Conservation (phyloP, 1,284 basidiomycete species). For the Leucoagaricus sp. region DNA sequence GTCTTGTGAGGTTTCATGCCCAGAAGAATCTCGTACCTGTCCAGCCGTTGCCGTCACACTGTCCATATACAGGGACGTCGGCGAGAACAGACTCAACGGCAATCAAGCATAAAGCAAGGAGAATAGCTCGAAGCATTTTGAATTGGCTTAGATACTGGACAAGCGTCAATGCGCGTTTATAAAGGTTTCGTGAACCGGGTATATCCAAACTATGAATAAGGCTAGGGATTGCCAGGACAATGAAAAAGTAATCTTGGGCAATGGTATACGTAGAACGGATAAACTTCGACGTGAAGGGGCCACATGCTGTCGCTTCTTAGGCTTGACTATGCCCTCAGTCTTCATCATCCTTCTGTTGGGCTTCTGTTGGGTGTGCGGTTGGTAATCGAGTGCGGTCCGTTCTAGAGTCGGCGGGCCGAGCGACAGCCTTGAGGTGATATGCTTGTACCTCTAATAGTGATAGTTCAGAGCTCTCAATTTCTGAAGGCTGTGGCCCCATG, state of each 20-base stretch:
- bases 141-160: not conserved
- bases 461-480: not conserved
- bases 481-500: not conserved
- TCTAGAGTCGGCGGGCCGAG: not conserved
- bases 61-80: conserved; percentile 24
- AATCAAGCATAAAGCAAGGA: conserved; percentile 13
- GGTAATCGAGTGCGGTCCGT: conserved; percentile 4
- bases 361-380: too few species aligned
- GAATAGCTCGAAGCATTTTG: conserved; percentile 1
- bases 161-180: not conserved
- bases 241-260: too few species aligned
- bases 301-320: conserved; percentile 5
- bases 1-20: not conserved
- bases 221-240: not conserved
- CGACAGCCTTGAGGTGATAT: not conserved
- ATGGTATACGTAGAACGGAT: not conserved
- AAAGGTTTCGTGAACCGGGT: not conserved
- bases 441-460: not conserved
- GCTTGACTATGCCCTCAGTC: not conserved
- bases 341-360: not conserved
- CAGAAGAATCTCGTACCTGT: conserved; percentile 17
- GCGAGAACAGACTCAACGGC: conserved; percentile 20
- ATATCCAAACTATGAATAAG: not conserved
- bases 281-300: conserved; percentile 3
- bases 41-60: conserved; percentile 22